Evolutionary conservation across 2,329 filamentous ascomycete genomes (phyloP).

Genomic region (Sporothrix sp.): DNA sequence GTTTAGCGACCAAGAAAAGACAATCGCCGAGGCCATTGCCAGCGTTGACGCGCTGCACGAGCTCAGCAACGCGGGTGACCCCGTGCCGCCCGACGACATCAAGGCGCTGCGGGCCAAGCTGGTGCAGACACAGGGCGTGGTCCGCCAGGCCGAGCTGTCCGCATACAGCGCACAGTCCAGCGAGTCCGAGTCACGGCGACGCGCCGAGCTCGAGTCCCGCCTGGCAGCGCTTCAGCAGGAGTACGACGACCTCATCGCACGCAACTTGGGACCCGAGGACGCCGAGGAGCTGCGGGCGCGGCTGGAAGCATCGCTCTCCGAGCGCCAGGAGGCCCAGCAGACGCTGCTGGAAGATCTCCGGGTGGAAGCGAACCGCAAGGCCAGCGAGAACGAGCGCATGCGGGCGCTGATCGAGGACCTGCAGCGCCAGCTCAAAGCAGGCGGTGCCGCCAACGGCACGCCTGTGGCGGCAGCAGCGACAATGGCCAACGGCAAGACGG

Average conservation of each 20-base stretch:
- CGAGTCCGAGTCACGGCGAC: slow-evolving; percentile 56
- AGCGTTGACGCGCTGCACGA: slow-evolving; percentile 72
- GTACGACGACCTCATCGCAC: slow-evolving; percentile 72
- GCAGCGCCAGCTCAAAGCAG: slow-evolving; percentile 61
- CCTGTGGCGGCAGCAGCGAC: slow-evolving; percentile 29
- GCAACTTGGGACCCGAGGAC: slow-evolving; percentile 68
- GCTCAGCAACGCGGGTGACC: slow-evolving; percentile 65
- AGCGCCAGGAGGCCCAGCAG: slow-evolving; percentile 62
- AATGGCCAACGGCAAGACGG: slow-evolving; percentile 75
- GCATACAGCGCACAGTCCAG: slow-evolving; percentile 60
- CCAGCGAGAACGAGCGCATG: slow-evolving; percentile 72
- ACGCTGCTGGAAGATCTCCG: slow-evolving; percentile 69
- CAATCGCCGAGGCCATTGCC: slow-evolving; percentile 73
- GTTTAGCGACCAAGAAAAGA: slow-evolving; percentile 86
- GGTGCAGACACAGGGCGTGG: slow-evolving; percentile 81
- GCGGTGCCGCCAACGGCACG: slow-evolving; percentile 32
- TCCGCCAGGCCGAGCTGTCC: slow-evolving; percentile 84
- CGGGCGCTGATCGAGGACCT: slow-evolving; percentile 72
- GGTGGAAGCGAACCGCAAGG: slow-evolving; percentile 64
- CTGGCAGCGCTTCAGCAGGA: slow-evolving; percentile 67
- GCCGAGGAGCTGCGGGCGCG: slow-evolving; percentile 74
- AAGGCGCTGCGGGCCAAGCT: slow-evolving; percentile 67
- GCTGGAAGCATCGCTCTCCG: slow-evolving; percentile 65
- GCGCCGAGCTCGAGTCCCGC: slow-evolving; percentile 67
- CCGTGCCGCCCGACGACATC: slow-evolving; percentile 72